Base-by-base conservation (phyloP, 805 yeast genomes). In the Nakazawaea ishiwadae region DNA sequence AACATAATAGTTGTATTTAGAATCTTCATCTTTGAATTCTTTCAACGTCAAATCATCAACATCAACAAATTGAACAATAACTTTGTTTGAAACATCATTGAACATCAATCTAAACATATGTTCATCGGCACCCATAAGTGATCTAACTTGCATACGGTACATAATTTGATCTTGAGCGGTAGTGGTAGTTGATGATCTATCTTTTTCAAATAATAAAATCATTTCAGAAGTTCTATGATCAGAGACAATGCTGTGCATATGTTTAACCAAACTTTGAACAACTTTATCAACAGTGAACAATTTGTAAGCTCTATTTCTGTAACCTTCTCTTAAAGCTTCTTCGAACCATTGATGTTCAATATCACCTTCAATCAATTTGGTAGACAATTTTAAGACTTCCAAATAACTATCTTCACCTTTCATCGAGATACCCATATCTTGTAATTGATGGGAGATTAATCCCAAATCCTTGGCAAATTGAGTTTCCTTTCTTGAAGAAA, bases 331-430 rank as follows among this genome's bases (percentile, higher is more conserved):
- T 45, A 93, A 65, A 14, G 96, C 77, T 62, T 93, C 99, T 66
- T 93, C 99, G 60, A 85, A 95, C 84, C 89, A 81, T 60, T 84
- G 93, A 48, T 87, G 95, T 55, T 93, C 99, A 37, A 93, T 65
- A 28, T 88, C 93, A 21, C 96, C 96, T 50, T 87, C 93, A 49
- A 93, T 83, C 39, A 88, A 68, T 48, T 79, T 76, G 49, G 79
- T 87, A 44, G 95, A 77, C 42, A 93, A 69, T 3, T 67, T 69
- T 44, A 93, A 66, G n/a, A 88, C 75, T 60, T 91, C 96, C 27
- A 71, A 66, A 60, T 93, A 93, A 28, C 87, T 80, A 53, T 81
- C 78, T 19, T 71, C 71, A 14, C 85, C 87, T 27, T 67, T 68
- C 52, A 90, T 82, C 47, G 76, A 76, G 40, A 89, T 73, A 2